These are phyloP conservation scores for Mycosphaerella arachidis DNA, from an alignment of 2,329 filamentous ascomycete genomes.

Conservation along the genomic window DNA sequence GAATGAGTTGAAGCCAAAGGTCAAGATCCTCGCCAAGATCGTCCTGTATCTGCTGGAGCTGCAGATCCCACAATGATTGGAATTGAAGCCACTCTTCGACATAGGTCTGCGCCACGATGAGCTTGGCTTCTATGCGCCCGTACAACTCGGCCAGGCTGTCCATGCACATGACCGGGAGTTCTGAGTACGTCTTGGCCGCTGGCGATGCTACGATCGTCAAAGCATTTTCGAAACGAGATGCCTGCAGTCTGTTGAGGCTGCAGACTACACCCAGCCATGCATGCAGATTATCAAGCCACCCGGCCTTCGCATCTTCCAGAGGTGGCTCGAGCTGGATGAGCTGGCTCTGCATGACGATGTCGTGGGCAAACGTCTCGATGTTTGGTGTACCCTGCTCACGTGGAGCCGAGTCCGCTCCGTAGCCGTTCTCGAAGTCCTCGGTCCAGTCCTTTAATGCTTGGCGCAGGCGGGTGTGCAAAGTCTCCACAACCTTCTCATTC, in stretches of 20 bases:
- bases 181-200: conserved; percentile 69
- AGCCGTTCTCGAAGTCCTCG: conserved; percentile 64
- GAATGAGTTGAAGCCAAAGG: conserved; percentile 90
- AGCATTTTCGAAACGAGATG: conserved; percentile 88
- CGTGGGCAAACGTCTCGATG: conserved; percentile 73
- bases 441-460: conserved; percentile 85
- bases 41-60: conserved; percentile 92
- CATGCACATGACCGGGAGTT: conserved; percentile 79
- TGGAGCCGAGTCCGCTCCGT: conserved; percentile 33
- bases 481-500: conserved; percentile 78
- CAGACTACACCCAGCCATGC: conserved; percentile 91
- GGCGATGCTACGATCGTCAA: conserved; percentile 58
- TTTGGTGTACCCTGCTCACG: conserved; percentile 52
- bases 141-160: conserved; percentile 76
- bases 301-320: conserved; percentile 82
- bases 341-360: conserved; percentile 96
- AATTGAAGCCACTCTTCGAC: conserved; percentile 99
- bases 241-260: conserved; percentile 89
- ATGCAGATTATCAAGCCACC: conserved; percentile 89
- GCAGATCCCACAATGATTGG: conserved; percentile 96
- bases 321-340: conserved; percentile 95
- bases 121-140: conserved; percentile 73
- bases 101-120: conserved; percentile 74
- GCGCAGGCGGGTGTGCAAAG: conserved; percentile 76
- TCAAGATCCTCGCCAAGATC: conserved; percentile 85